Percentiles rank a stretch among this genome's conserved stretches.
These are phyloP conservation scores for Tothia fuscella DNA, from an alignment of 2,329 filamentous ascomycete genomes.

Conservation along the genomic window DNA sequence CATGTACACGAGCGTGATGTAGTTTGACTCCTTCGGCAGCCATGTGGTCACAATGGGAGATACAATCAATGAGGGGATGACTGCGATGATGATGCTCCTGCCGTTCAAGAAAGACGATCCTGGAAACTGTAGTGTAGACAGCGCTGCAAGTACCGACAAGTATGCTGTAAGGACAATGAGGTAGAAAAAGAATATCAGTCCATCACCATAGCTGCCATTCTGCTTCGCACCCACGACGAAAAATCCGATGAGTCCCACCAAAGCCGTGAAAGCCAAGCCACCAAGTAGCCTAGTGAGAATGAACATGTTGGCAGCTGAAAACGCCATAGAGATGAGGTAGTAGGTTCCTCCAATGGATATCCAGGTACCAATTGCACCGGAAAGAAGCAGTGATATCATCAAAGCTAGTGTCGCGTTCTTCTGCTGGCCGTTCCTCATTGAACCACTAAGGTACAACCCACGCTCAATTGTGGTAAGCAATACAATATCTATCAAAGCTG, in stretches of 20 bases:
- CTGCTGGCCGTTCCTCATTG: slow-evolving; percentile 39
- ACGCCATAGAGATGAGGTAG: slow-evolving; percentile 46
- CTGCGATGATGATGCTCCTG: slow-evolving; percentile 41
- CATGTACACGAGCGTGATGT: slow-evolving; percentile 46
- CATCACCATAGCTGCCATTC: slow-evolving; percentile 30
- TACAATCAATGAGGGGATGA: slow-evolving; percentile 44
- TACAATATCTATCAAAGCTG: slow-evolving; percentile 49
- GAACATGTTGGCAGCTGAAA: slow-evolving; percentile 44
- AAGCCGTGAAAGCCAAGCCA: slow-evolving; percentile 39
- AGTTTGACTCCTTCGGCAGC: slow-evolving; percentile 24
- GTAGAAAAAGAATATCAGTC: slow-evolving; percentile 48
- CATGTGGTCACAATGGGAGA: slow-evolving; percentile 46
- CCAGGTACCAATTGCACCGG: slow-evolving; percentile 51
- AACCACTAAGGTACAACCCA: slow-evolving; percentile 48
- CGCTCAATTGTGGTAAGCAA: slow-evolving; percentile 47
- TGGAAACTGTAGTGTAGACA: slow-evolving; percentile 34
- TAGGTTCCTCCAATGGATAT: slow-evolving; percentile 51
- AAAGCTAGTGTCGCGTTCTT: slow-evolving; percentile 45
- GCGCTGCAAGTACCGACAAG: slow-evolving; percentile 42
- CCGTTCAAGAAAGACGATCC: slow-evolving; percentile 46
- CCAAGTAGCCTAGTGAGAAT: slow-evolving; percentile 40
- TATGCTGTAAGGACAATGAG: slow-evolving; percentile 46
- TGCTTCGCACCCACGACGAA: slow-evolving; percentile 37
- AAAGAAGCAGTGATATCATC: slow-evolving; percentile 46
- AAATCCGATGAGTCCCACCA: slow-evolving; percentile 40